Evolutionary conservation across 2,329 filamentous ascomycete genomes (phyloP).

Genomic region (Pezicula neosporulosa): DNA sequence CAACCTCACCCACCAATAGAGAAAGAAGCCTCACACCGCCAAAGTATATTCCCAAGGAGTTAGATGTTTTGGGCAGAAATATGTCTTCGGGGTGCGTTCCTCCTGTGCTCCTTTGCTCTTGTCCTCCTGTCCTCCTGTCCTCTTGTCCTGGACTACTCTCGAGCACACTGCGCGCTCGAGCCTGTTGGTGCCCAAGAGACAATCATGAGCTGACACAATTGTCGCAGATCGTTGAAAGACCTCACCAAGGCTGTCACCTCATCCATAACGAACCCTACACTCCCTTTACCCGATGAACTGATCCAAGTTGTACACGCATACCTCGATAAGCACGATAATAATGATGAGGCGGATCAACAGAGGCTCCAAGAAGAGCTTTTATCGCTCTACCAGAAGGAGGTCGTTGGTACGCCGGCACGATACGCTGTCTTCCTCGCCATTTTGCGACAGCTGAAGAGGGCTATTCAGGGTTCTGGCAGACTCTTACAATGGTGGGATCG

Average conservation of each 20-base stretch:
- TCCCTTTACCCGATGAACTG: conserved; percentile 66
- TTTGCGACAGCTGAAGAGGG: conserved; percentile 60
- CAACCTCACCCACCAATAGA: not conserved
- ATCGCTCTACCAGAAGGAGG: conserved; percentile 60
- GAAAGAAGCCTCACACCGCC: not conserved
- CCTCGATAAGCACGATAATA: conserved; percentile 61
- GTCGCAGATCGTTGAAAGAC: conserved; percentile 45
- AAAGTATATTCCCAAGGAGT: not conserved
- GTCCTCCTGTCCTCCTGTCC: not conserved
- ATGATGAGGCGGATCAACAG: conserved; percentile 67
- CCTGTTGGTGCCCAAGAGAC: not conserved
- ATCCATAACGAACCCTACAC: conserved; percentile 44
- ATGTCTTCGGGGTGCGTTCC: conserved; percentile 1
- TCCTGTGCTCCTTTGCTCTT: too few species aligned
- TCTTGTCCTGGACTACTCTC: not conserved
- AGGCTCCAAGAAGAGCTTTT: conserved; percentile 72
- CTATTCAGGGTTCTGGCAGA: conserved; percentile 58
- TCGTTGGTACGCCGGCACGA: conserved; percentile 52
- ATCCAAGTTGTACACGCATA: conserved; percentile 61
- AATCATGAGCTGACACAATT: not conserved
- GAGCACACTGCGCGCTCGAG: not conserved
- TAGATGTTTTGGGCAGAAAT: not conserved
- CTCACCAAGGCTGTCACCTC: conserved; percentile 53
- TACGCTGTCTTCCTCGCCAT: conserved; percentile 67
- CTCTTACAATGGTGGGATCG: conserved; percentile 71